Conservation (phyloP, 129 eudicot genomes). For the carrot (Daucus carota) region DNA sequence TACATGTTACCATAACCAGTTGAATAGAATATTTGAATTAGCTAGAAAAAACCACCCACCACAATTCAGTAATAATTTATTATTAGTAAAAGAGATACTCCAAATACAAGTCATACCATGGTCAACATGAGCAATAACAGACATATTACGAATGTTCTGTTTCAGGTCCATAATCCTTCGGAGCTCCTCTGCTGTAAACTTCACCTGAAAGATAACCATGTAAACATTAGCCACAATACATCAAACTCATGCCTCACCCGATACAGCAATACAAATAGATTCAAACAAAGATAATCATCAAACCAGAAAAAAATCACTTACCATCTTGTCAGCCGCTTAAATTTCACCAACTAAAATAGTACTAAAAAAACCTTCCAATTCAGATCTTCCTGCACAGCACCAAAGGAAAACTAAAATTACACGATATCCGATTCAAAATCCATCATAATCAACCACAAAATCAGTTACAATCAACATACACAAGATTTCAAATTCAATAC, state of each 20-base stretch:
- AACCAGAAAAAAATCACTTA: neutral
- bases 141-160: conserved; percentile 59
- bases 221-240: neutral
- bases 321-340: conserved; percentile 30
- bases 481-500: neutral
- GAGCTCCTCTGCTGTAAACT: conserved; percentile 70
- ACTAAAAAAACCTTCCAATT: neutral
- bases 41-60: neutral
- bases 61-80: neutral
- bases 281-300: neutral
- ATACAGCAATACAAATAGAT: neutral
- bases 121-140: conserved; percentile 67
- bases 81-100: neutral
- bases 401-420: neutral
- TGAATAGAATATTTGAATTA: neutral
- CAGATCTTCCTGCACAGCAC: neutral
- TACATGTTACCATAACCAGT: neutral
- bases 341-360: neutral
- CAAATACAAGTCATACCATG: conserved; percentile 28
- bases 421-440: neutral
- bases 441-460: neutral
- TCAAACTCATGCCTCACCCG: neutral
- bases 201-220: conserved; percentile 48
- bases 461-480: neutral
- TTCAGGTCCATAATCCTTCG: conserved; percentile 50